Conservation (phyloP, 306 rosid species). For the Echinosophora koreensis region DNA sequence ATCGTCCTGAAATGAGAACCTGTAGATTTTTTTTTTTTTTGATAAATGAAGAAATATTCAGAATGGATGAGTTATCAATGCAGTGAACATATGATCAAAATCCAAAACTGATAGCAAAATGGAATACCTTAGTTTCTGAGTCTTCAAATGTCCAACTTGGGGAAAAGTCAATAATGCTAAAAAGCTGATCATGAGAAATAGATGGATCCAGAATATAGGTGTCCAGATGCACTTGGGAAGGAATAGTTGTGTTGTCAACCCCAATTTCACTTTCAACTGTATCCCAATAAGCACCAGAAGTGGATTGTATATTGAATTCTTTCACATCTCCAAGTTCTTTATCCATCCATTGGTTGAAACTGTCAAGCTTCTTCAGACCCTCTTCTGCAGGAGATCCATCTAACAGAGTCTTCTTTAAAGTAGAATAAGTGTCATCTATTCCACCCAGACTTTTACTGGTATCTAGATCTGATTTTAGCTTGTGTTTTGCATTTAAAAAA, state of each 20-base stretch:
- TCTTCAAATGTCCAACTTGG: constrained; percentile 83
- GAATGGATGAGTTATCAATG: constrained; percentile 1
- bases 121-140: constrained; percentile 72
- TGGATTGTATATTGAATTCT: constrained; percentile 66
- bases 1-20: constrained; percentile 82
- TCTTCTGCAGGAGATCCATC: constrained; percentile 57
- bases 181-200: constrained; percentile 82
- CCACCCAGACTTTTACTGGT: constrained; percentile 53
- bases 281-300: constrained; percentile 71
- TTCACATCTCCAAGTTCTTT: constrained; percentile 82
- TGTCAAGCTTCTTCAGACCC: constrained; percentile 78
- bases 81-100: constrained; percentile 33
- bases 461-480: constrained; percentile 54
- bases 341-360: constrained; percentile 89
- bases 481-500: constrained; percentile 47
- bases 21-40: constrained; percentile 44
- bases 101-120: constrained; percentile 29
- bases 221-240: constrained; percentile 64
- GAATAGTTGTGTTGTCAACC: constrained; percentile 57
- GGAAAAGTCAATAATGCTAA: constrained; percentile 80
- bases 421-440: constrained; percentile 46
- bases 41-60: constrained; percentile 26
- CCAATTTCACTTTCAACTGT: constrained; percentile 68
- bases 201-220: constrained; percentile 73
- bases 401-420: constrained; percentile 53